Conservation (phyloP, 495 filamentous ascomycete species). For the Neurospora sp. region DNA sequence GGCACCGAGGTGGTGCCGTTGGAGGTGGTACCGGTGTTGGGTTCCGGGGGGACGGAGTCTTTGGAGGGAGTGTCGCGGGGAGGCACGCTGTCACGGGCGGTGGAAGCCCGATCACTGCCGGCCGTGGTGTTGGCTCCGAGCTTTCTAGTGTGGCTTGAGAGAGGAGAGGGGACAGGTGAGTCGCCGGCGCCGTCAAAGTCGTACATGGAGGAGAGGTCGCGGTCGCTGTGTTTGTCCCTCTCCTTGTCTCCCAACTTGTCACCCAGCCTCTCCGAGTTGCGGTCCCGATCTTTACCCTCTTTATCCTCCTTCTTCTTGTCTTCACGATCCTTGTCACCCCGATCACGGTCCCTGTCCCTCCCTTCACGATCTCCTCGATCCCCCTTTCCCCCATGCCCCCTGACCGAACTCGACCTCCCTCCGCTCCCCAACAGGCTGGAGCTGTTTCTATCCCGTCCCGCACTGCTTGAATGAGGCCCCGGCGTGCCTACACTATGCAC, state of each 20-base stretch:
- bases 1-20: background rate
- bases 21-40: conserved; percentile 8
- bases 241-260: background rate
- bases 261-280: conserved; percentile 25
- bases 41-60: conserved; percentile 35
- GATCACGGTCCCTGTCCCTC: background rate
- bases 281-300: conserved; percentile 19
- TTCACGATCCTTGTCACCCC: background rate
- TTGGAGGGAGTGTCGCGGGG: conserved; percentile 38
- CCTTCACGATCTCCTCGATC: background rate
- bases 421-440: background rate
- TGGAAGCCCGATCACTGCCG: conserved; percentile 25
- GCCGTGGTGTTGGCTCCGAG: conserved; percentile 44
- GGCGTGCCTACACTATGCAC: conserved; percentile 33
- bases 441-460: background rate
- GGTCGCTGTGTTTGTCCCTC: conserved; percentile 20
- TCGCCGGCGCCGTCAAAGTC: conserved; percentile 63
- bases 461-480: conserved; percentile 9
- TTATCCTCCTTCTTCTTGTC: background rate
- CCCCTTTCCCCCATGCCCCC: background rate
- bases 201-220: conserved; percentile 45
- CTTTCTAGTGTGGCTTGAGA: conserved; percentile 31
- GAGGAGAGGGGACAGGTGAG: conserved; percentile 58
- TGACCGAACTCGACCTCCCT: background rate
- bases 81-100: conserved; percentile 33